Evolutionary conservation across 257 asterid species (phyloP).

Genomic region (Scutellaria baicalensis): DNA sequence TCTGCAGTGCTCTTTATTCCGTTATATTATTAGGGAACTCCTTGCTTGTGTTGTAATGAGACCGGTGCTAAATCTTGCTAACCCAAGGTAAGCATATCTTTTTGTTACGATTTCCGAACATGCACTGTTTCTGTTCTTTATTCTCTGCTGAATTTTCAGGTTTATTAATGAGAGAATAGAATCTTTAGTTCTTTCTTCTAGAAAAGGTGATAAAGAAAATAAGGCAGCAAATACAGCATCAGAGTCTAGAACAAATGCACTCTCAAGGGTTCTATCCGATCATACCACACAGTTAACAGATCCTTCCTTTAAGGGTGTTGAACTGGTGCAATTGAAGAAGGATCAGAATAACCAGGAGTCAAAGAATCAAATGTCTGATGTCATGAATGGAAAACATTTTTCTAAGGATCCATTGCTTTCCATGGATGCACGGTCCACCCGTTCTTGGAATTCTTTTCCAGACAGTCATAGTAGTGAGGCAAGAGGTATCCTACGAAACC

Average conservation of each 20-base stretch:
- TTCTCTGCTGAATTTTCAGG: conserved; percentile 45
- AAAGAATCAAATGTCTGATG: conserved; percentile 30
- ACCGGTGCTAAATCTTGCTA: conserved; percentile 87
- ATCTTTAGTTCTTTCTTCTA: conserved; percentile 48
- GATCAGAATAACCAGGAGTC: conserved; percentile 32
- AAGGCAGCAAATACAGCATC: conserved; percentile 29
- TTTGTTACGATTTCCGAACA: conserved; percentile 12
- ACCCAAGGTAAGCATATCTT: conserved; percentile 57
- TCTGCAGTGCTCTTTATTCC: conserved; percentile 78
- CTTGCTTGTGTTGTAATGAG: conserved; percentile 89
- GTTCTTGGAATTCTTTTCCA: conserved; percentile 73
- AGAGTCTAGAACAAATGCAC: conserved; percentile 34
- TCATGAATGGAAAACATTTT: conserved; percentile 25
- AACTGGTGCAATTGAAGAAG: conserved; percentile 82
- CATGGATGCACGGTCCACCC: conserved; percentile 62
- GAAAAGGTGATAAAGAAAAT: conserved; percentile 58
- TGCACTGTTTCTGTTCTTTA: conserved; percentile 21
- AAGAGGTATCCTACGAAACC: conserved; percentile 39
- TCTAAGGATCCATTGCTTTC: conserved; percentile 89
- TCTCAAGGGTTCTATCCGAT: conserved; percentile 41
- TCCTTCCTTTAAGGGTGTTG: conserved; percentile 81
- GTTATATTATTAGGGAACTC: conserved; percentile 71
- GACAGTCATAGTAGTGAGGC: conserved; percentile 47
- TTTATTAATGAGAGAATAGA: conserved; percentile 94
- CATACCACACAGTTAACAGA: conserved; percentile 48